phyloP scores from a whole-genome alignment of 345 rosid genomes.

The Citropsis articulata region DNA sequence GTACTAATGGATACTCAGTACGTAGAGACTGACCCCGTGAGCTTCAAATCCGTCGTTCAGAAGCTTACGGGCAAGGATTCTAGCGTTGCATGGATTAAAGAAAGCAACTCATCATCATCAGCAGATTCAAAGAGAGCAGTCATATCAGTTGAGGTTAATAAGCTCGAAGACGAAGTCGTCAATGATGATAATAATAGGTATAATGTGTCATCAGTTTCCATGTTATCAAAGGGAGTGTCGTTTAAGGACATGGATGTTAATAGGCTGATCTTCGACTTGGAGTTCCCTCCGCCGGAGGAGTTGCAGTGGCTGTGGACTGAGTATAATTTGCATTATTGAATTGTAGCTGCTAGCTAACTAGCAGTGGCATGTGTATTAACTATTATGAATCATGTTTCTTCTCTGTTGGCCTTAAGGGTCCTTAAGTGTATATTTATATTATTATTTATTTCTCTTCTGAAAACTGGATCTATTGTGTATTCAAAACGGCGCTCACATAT shows the following conservation, averaged over 20 bases:
- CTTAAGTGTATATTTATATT: no score
- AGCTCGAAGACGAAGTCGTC: neutral
- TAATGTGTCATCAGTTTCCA: neutral
- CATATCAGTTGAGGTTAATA: neutral
- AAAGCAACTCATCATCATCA: constrained; percentile 5
- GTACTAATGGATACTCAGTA: constrained; percentile 52
- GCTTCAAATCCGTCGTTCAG: constrained; percentile 68
- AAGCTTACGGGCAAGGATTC: constrained; percentile 67
- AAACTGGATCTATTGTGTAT: neutral
- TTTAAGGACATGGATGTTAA: constrained; percentile 28
- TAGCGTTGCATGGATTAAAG: constrained; percentile 30
- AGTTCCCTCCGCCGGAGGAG: constrained; percentile 35
- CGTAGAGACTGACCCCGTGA: constrained; percentile 47
- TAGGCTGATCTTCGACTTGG: constrained; percentile 25
- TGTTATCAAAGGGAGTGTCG: constrained; percentile 22
- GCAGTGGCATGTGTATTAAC: no score
- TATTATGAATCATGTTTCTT: no score
- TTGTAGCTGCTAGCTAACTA: no score
- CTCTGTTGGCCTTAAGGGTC: no score
- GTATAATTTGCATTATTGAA: no score
- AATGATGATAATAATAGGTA: neutral
- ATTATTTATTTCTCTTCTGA: neutral
- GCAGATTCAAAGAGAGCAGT: neutral
- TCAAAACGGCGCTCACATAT: neutral
- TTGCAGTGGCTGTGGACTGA: constrained; percentile 17